phyloP scores from a whole-genome alignment of 371 early-diverging fungal species.

The Lichtheimia hyalospora region DNA sequence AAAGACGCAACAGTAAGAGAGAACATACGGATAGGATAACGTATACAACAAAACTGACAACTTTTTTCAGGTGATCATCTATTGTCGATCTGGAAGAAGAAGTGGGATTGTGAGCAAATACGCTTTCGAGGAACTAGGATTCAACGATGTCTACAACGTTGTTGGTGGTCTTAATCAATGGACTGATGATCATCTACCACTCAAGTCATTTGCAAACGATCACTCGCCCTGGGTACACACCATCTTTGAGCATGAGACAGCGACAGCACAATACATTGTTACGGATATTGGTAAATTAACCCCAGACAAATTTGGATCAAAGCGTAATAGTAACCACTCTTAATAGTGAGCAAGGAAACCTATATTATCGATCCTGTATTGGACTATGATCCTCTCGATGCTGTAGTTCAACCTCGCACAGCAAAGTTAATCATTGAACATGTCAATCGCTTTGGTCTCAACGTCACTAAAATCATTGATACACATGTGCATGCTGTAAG shows the following conservation, averaged over 20 bases:
- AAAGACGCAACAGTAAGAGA: slow-evolving; percentile 4
- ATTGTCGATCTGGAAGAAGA: slow-evolving; percentile 46
- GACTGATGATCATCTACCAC: slow-evolving; percentile 27
- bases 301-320: too few species aligned
- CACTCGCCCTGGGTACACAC: slow-evolving; percentile 52
- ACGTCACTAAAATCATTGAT: slow-evolving; percentile 48
- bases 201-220: slow-evolving; percentile 34
- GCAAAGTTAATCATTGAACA: slow-evolving; percentile 34
- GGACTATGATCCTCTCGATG: slow-evolving; percentile 41
- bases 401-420: slow-evolving; percentile 20
- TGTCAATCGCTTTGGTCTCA: slow-evolving; percentile 26
- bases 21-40: neutral
- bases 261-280: slow-evolving; percentile 46
- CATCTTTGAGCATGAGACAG: slow-evolving; percentile 40
- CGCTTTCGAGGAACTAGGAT: slow-evolving; percentile 27
- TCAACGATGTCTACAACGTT: slow-evolving; percentile 29
- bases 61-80: slow-evolving; percentile 28
- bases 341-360: slow-evolving; percentile 36
- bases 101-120: slow-evolving; percentile 29
- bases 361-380: slow-evolving; percentile 46
- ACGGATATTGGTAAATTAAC: slow-evolving; percentile 35
- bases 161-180: slow-evolving; percentile 38
- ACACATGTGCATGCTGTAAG: slow-evolving; percentile 52
- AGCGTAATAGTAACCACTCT: too few species aligned
- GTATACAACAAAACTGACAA: neutral